phyloP scores from a whole-genome alignment of 371 early-diverging fungal genomes.

The Syncephalastrum contaminatum region DNA sequence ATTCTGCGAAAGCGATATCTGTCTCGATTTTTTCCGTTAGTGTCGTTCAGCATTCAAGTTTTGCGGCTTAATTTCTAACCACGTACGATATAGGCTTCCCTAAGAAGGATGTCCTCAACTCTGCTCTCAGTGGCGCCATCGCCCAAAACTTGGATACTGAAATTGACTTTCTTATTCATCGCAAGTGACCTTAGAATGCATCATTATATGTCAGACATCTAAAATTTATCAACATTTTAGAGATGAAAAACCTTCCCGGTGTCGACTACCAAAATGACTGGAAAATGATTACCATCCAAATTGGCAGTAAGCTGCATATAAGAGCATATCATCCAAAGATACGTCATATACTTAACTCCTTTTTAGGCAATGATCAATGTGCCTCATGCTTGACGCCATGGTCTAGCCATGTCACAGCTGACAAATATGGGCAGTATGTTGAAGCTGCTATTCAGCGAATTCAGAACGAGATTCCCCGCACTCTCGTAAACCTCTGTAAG shows the following conservation, averaged over 20 bases:
- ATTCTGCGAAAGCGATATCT: conserved; percentile 15
- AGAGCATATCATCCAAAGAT: conserved; percentile 23
- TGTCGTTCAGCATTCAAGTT: not conserved
- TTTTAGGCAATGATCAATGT: conserved; percentile 21
- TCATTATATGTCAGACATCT: not conserved
- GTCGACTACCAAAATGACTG: conserved; percentile 33
- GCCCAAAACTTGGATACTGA: conserved; percentile 34
- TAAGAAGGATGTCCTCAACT: conserved; percentile 26
- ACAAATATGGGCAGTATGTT: conserved; percentile 12
- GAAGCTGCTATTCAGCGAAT: conserved; percentile 16
- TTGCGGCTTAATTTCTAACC: not conserved
- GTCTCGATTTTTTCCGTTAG: conserved; percentile 3
- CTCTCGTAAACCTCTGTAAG: conserved; percentile 14
- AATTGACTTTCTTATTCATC: conserved; percentile 31
- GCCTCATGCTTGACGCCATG: conserved; percentile 10
- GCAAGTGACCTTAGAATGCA: not conserved
- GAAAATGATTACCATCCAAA: conserved; percentile 47
- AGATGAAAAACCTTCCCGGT: conserved; percentile 15
- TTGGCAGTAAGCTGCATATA: conserved; percentile 39
- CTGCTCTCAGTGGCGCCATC: conserved; percentile 41
- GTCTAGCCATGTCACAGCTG: conserved; percentile 12
- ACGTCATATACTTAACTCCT: not conserved
- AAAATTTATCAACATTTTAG: conserved; percentile 4
- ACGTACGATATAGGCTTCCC: conserved; percentile 9
- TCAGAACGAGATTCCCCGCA: conserved; percentile 13